Evolutionary conservation across 108 stramenopile genomes (phyloP).

Genomic region (Conticribra guillardii): DNA sequence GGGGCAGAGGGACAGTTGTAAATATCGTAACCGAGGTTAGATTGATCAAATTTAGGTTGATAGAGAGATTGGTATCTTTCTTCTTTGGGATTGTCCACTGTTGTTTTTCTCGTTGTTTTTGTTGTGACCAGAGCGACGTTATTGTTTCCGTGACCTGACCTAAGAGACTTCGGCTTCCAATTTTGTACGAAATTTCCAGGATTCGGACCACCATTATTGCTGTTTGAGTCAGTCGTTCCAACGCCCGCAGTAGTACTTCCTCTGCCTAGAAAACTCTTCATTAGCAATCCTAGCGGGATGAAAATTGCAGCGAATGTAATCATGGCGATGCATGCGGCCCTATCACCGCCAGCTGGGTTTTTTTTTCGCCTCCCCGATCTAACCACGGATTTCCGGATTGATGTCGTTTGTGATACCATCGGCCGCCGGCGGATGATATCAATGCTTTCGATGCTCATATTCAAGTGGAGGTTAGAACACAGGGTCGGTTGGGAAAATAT

Average conservation of each 20-base stretch:
- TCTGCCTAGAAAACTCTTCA: not conserved
- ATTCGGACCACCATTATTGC: not conserved
- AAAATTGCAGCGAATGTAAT: not conserved
- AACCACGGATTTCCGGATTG: not conserved
- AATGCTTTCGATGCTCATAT: not conserved
- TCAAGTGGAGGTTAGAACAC: no score
- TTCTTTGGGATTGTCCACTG: constrained; percentile 6
- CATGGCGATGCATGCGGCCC: constrained; percentile 2
- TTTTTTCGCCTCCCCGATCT: constrained; percentile 6
- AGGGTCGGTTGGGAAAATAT: no score
- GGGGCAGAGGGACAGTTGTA: constrained; percentile 61
- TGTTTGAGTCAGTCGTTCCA: not conserved
- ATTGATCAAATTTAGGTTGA: constrained; percentile 23
- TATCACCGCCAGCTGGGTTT: not conserved
- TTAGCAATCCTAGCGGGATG: not conserved
- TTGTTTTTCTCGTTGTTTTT: not conserved
- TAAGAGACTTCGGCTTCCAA: not conserved
- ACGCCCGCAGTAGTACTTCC: not conserved
- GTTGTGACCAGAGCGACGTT: not conserved
- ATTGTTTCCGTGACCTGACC: not conserved
- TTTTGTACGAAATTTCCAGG: not conserved
- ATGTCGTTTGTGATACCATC: not conserved
- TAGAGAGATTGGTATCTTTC: constrained; percentile 15
- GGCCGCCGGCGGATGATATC: constrained; percentile 25
- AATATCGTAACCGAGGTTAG: constrained; percentile 55